Evolutionary conservation across 2,329 filamentous ascomycete species (phyloP).

Genomic region (Hypocreales sp.): DNA sequence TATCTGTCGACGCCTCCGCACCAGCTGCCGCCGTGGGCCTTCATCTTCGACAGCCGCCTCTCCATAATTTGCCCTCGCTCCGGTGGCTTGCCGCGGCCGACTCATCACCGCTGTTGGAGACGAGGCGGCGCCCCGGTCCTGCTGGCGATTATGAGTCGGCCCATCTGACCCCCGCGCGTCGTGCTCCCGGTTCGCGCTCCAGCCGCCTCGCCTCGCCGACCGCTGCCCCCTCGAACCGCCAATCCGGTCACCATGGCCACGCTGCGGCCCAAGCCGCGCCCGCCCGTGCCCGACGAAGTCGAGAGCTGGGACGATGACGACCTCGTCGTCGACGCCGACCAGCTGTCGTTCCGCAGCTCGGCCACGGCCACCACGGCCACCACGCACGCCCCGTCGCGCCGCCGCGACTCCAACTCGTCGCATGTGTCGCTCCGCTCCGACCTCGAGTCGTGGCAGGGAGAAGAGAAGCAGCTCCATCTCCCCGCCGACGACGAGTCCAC

Average conservation of each 20-base stretch:
- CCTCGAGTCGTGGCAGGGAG: slow-evolving; percentile 56
- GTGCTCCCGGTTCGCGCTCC: slow-evolving; percentile 1
- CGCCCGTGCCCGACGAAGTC: slow-evolving; percentile 42
- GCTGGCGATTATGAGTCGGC: slow-evolving; percentile 9
- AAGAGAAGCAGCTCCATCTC: slow-evolving; percentile 77
- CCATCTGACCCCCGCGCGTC: slow-evolving; percentile 5
- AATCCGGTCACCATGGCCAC: slow-evolving; percentile 30
- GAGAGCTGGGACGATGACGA: slow-evolving; percentile 73
- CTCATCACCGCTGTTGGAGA: background rate
- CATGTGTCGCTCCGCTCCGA: slow-evolving; percentile 72
- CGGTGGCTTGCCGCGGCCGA: background rate
- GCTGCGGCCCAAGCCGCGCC: slow-evolving; percentile 34
- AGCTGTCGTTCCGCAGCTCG: slow-evolving; percentile 43
- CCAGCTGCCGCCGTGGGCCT: background rate
- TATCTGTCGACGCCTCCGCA: background rate
- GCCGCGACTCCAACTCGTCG: slow-evolving; percentile 67
- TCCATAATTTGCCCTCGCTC: background rate
- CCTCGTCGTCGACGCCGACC: slow-evolving; percentile 53
- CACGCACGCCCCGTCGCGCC: slow-evolving; percentile 21
- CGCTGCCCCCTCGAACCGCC: background rate
- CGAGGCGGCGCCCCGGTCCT: background rate
- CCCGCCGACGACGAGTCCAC: slow-evolving; percentile 79
- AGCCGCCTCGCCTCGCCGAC: background rate
- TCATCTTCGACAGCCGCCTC: background rate
- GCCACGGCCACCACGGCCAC: slow-evolving; percentile 15